Base-by-base conservation (phyloP, 306 rosid species). In the Luffa acutangula region DNA sequence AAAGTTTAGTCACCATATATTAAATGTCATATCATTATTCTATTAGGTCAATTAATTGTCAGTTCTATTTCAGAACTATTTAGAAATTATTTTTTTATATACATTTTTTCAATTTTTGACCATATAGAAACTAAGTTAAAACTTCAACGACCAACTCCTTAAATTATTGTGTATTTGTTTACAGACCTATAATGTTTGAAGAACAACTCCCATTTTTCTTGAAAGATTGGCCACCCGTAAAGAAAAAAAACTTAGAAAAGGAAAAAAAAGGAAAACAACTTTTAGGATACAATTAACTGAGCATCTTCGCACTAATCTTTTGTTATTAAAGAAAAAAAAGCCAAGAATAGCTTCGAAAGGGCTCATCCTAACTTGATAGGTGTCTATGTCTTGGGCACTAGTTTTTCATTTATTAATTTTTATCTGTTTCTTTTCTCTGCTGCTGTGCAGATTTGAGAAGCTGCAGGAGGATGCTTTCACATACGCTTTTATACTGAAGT, bases 381-480 rank as follows among this genome's bases (percentile, higher is more conserved):
- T 0, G 25, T 18, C 73, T 2, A 6, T 67, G 34, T 5, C 8
- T n/a, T 42, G 74, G 75, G 17, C 67, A 31, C 67, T 62, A 62
- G 65, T 63, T 15, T 25, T 79, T n/a, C 9, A 25, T 72, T 58
- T 34, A 36, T 42, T 62, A 15, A 49, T 69, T 69, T 4, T 41
- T 15, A 81, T 62, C 52, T n/a, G 25, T 59, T 31, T 17, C 5
- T 58, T n/a, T 7, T 46, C 65, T 45, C 70, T 49, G 65, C 82
- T 70, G 78, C 45, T 8, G 48, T 87, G 85, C 89, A 93, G 97
- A 80, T 93, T 93, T 84, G 93, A 93, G 87, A 93, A 89, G 89
- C 93, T 94, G 67, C 93, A 86, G 80, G 96, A 92, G 83, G 93
- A 90, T 78, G 97, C 96, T 52, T 93, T 91, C 88, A 90, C 75